Evolutionary conservation across 1,284 basidiomycete genomes (phyloP).

Genomic region (Malassezia sympodialis): DNA sequence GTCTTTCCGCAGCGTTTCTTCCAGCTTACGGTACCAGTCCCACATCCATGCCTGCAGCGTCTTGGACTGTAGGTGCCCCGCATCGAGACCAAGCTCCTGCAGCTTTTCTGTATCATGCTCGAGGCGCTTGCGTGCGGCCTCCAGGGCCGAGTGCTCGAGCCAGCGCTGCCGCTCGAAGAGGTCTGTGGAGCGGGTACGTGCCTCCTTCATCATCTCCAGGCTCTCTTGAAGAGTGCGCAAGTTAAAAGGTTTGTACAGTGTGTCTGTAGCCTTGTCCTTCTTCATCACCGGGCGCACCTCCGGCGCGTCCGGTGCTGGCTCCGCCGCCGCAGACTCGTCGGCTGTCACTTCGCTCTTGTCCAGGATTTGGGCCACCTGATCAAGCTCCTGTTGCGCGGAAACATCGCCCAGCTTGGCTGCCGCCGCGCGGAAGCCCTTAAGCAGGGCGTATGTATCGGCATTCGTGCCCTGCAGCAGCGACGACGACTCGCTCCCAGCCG

Average conservation of each 20-base stretch:
- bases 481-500: neutral
- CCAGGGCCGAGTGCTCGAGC: constrained; percentile 42
- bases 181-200: constrained; percentile 25
- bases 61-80: constrained; percentile 27
- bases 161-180: constrained; percentile 43
- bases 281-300: constrained; percentile 29
- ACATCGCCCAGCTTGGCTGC: constrained; percentile 28
- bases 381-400: constrained; percentile 25
- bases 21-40: constrained; percentile 42
- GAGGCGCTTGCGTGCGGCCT: constrained; percentile 39
- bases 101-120: constrained; percentile 31
- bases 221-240: constrained; percentile 34
- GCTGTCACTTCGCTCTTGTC: constrained; percentile 13
- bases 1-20: constrained; percentile 24
- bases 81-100: constrained; percentile 31
- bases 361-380: constrained; percentile 22
- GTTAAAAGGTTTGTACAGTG: constrained; percentile 35
- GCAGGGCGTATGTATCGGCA: constrained; percentile 12
- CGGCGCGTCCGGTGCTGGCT: constrained; percentile 4
- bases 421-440: constrained; percentile 18
- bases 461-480: neutral
- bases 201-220: constrained; percentile 33
- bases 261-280: constrained; percentile 15
- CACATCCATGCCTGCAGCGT: constrained; percentile 46
- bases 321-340: neutral